Evolutionary conservation across 805 yeast species (phyloP).

Genomic region (Blastobotrys peoriensis): DNA sequence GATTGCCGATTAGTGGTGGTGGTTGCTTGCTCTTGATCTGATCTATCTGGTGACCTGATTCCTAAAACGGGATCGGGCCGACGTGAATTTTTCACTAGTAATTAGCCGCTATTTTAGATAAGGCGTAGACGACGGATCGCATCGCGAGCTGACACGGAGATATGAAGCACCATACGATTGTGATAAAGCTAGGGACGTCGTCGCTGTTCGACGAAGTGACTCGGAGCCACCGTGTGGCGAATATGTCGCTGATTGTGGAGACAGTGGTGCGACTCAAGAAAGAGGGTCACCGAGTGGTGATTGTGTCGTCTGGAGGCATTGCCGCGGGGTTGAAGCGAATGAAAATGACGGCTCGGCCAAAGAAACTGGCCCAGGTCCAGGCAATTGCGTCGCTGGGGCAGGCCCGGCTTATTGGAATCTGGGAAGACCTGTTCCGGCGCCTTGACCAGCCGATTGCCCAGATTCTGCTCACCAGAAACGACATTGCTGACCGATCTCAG

Average conservation of each 20-base stretch:
- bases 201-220: constrained; percentile 89
- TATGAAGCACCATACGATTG: constrained; percentile 39
- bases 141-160: not conserved
- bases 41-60: no score
- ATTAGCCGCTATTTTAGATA: no score
- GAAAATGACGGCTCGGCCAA: constrained; percentile 62
- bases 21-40: no score
- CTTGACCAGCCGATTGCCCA: constrained; percentile 86
- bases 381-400: constrained; percentile 97
- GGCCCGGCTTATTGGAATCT: constrained; percentile 80
- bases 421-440: constrained; percentile 83
- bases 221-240: constrained; percentile 82
- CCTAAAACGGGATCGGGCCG: no score
- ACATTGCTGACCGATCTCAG: constrained; percentile 85
- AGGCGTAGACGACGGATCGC: no score
- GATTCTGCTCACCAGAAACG: constrained; percentile 85
- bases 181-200: constrained; percentile 63
- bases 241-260: constrained; percentile 86
- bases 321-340: constrained; percentile 88
- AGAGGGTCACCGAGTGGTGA: constrained; percentile 77
- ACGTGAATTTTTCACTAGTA: no score
- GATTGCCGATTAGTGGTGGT: no score
- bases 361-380: constrained; percentile 70
- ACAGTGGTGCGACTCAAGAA: constrained; percentile 78
- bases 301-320: constrained; percentile 94